Percentiles rank a stretch among this genome's conserved stretches.
These are phyloP conservation scores for Bipolaris sorokiniana DNA, from an alignment of 2,329 filamentous ascomycete genomes.

Conservation along the genomic window DNA sequence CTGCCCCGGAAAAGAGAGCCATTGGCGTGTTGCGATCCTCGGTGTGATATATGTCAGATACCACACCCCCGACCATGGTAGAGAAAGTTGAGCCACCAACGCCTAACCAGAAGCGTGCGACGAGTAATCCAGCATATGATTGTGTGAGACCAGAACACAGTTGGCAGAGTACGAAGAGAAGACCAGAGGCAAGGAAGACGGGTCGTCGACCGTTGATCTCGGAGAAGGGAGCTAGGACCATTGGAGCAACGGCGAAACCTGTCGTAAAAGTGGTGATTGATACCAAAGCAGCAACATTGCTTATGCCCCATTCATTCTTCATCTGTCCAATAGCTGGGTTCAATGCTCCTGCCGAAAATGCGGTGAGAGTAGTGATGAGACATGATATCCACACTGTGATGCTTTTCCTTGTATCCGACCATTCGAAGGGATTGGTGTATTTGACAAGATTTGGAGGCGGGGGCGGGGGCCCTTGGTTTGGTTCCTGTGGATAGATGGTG, in stretches of 20 bases:
- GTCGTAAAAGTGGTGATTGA: constrained; percentile 82
- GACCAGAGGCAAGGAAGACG: constrained; percentile 76
- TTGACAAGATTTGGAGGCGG: constrained; percentile 68
- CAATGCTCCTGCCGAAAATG: constrained; percentile 82
- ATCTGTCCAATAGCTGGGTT: constrained; percentile 72
- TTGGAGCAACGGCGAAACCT: constrained; percentile 80
- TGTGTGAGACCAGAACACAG: constrained; percentile 74
- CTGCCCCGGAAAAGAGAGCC: constrained; percentile 82
- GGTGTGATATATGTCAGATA: constrained; percentile 83
- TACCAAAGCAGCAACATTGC: constrained; percentile 68
- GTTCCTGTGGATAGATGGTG: constrained; percentile 43
- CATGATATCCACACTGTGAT: constrained; percentile 76
- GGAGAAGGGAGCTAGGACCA: constrained; percentile 85
- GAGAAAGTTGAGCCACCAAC: constrained; percentile 80
- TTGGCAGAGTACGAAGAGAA: constrained; percentile 74
- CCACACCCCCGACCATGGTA: constrained; percentile 90
- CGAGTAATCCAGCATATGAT: constrained; percentile 73
- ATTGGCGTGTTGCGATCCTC: constrained; percentile 85
- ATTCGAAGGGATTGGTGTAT: constrained; percentile 74
- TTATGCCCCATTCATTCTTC: constrained; percentile 68
- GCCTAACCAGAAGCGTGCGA: constrained; percentile 77
- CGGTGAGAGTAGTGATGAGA: constrained; percentile 75
- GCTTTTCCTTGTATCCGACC: constrained; percentile 72
- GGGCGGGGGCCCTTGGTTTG: constrained; percentile 54
- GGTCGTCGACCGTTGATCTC: constrained; percentile 88